Conservation (phyloP, 2,329 filamentous ascomycete species). For the Fusarium sp. region DNA sequence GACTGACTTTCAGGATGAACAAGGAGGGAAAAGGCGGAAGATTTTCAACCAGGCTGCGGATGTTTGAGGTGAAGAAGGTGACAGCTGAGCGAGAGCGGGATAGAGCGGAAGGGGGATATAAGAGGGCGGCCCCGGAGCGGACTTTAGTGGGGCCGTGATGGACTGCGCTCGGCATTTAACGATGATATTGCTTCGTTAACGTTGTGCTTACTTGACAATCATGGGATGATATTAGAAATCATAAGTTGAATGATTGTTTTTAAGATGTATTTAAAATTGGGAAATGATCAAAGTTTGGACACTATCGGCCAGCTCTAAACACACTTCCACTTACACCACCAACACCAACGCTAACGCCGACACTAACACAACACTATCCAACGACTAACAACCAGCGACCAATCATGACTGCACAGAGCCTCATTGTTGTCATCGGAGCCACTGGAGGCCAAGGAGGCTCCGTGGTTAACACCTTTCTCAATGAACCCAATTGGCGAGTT, state of each 20-base stretch:
- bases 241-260: neutral
- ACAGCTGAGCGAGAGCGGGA: neutral
- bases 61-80: neutral
- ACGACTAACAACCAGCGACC: neutral
- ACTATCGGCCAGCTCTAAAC: neutral
- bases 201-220: neutral
- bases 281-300: neutral
- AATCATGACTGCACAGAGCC: constrained; percentile 25
- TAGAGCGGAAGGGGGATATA: neutral
- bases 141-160: neutral
- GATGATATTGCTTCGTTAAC: neutral
- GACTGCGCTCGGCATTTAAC: neutral
- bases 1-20: neutral
- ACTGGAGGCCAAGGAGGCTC: constrained; percentile 52
- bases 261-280: neutral
- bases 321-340: neutral
- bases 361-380: neutral
- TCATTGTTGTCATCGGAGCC: constrained; percentile 49
- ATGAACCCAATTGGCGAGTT: constrained; percentile 1
- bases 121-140: neutral
- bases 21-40: neutral
- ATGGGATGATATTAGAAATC: neutral
- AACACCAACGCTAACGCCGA: neutral
- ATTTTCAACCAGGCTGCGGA: neutral
- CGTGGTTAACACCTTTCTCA: constrained; percentile 8